Evolutionary conservation across 768 basidiomycete species (phyloP).

Genomic region (Russula lepida): DNA sequence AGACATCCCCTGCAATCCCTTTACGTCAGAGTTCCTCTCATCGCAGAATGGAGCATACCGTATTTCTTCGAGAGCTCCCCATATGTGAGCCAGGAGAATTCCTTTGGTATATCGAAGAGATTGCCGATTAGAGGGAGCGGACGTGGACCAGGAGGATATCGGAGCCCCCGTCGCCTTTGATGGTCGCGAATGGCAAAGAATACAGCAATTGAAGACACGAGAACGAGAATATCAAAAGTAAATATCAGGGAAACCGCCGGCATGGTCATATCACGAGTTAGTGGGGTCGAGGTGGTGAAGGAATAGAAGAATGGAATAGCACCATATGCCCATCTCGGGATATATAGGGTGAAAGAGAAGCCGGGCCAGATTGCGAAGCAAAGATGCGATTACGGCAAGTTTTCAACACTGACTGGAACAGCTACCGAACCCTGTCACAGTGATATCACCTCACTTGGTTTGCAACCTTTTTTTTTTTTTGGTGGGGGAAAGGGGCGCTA

Average conservation of each 20-base stretch:
- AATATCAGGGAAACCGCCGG: not conserved
- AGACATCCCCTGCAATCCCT: not conserved
- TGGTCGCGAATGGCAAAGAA: not conserved
- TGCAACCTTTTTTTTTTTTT: too few species aligned
- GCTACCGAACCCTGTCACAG: too few species aligned
- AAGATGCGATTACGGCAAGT: too few species aligned
- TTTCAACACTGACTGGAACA: too few species aligned
- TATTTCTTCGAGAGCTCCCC: not conserved
- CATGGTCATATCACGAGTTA: not conserved
- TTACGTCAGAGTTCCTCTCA: not conserved
- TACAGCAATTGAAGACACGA: not conserved
- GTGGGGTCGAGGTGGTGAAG: too few species aligned
- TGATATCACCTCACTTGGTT: too few species aligned
- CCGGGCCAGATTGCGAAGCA: too few species aligned
- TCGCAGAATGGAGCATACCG: not conserved
- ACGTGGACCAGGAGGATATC: slow-evolving; percentile 10
- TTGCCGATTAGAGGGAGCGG: slow-evolving; percentile 7
- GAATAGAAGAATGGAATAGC: too few species aligned
- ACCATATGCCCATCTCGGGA: too few species aligned
- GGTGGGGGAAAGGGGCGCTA: too few species aligned
- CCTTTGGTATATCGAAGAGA: slow-evolving; percentile 4
- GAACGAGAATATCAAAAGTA: not conserved
- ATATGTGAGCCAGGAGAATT: slow-evolving; percentile 7
- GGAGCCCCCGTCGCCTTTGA: not conserved
- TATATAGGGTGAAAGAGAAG: too few species aligned